phyloP scores from a whole-genome alignment of 2,329 filamentous ascomycete species.

The Diplodia sapinea region DNA sequence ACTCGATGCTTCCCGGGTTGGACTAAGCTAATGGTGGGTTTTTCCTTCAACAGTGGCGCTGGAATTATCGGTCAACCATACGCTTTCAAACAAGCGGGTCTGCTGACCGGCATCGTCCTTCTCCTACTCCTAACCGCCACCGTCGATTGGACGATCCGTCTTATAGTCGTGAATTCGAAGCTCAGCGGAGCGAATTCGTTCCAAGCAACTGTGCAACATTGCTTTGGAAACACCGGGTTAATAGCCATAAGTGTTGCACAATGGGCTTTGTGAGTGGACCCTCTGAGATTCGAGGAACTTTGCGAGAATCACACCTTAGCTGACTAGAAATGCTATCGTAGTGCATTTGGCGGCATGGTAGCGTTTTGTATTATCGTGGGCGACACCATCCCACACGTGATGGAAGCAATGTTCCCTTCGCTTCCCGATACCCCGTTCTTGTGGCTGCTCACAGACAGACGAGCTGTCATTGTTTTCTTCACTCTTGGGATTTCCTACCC shows the following conservation, averaged over 20 bases:
- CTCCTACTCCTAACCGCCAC: conserved; percentile 79
- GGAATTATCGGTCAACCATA: conserved; percentile 85
- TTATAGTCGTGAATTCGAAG: conserved; percentile 98
- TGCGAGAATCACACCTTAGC: neutral
- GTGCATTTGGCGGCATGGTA: conserved; percentile 96
- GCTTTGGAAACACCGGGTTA: conserved; percentile 85
- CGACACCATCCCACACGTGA: conserved; percentile 91
- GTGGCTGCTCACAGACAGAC: conserved; percentile 79
- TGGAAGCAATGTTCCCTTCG: conserved; percentile 80
- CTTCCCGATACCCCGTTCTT: conserved; percentile 75
- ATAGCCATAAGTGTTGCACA: conserved; percentile 91
- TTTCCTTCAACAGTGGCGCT: conserved; percentile 55
- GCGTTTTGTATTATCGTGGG: conserved; percentile 98
- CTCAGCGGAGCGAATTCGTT: conserved; percentile 92
- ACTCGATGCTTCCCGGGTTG: neutral
- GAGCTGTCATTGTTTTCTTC: conserved; percentile 86
- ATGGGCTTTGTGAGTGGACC: conserved; percentile 75
- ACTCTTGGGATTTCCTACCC: conserved; percentile 87
- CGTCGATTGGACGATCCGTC: conserved; percentile 95
- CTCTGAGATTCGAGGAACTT: neutral
- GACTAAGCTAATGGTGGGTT: neutral
- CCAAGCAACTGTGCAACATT: conserved; percentile 93
- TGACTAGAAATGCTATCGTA: conserved; percentile 35
- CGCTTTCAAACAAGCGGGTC: conserved; percentile 89
- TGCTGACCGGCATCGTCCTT: conserved; percentile 78